A percentile compares a stretch with the other conserved stretches of the same genome.
phyloP scores from a whole-genome alignment of 352 stramenopile genomes.

The Globisporangium iwayamae region DNA sequence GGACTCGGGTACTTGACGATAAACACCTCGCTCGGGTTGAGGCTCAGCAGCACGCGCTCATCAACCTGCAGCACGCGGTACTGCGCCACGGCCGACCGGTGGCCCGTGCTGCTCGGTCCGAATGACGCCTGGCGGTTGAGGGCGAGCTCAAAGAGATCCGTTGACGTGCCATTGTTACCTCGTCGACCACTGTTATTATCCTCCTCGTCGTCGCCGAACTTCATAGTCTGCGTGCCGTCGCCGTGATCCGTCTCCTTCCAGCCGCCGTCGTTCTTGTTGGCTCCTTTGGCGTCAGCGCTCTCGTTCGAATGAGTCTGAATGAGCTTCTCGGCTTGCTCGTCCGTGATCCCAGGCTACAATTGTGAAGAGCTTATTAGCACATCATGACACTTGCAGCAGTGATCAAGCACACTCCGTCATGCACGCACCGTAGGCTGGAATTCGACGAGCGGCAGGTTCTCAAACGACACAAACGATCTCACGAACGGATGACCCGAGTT shows the following conservation, averaged over 20 bases:
- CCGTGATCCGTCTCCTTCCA: constrained; percentile 67
- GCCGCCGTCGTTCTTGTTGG: constrained; percentile 24
- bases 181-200: constrained; percentile 29
- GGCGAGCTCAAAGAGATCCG: constrained; percentile 77
- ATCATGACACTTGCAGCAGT: no score
- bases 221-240: constrained; percentile 74
- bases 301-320: constrained; percentile 63
- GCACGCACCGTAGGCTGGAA: constrained; percentile 77
- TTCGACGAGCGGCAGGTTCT: constrained; percentile 94
- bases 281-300: constrained; percentile 15
- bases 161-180: constrained; percentile 7
- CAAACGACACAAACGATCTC: constrained; percentile 94
- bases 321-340: constrained; percentile 84
- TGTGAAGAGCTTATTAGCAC: constrained; percentile 1
- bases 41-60: constrained; percentile 54
- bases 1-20: constrained; percentile 73
- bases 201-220: constrained; percentile 63
- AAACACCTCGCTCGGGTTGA: constrained; percentile 84
- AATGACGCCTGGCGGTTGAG: constrained; percentile 83
- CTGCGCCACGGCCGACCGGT: constrained; percentile 41
- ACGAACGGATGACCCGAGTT: constrained; percentile 94
- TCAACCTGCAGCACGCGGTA: constrained; percentile 84
- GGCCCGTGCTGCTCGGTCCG: constrained; percentile 32
- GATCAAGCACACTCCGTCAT: background rate
- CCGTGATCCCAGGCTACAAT: constrained; percentile 54